A percentile compares a stretch with the other conserved stretches of the same genome.
Evolutionary conservation across 495 filamentous ascomycete genomes (phyloP).

Genomic region (Aspergillus sclerotioniger): DNA sequence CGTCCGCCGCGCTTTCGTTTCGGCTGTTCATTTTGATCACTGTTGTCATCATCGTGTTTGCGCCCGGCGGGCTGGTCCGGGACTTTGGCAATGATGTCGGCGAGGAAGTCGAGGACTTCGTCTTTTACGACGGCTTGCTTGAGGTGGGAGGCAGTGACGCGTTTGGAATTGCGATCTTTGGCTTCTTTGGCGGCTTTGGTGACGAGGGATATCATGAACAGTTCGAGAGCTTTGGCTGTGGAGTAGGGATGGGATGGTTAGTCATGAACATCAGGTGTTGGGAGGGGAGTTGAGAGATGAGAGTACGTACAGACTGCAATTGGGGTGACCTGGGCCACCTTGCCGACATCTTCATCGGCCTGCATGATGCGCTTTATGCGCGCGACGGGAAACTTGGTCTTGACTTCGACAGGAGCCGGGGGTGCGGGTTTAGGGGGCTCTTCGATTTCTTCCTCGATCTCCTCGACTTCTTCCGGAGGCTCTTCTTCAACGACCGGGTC

Average conservation of each 20-base stretch:
- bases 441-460: slow-evolving; percentile 27
- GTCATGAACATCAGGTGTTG: slow-evolving; percentile 16
- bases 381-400: slow-evolving; percentile 95
- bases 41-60: slow-evolving; percentile 53
- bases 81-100: slow-evolving; percentile 86
- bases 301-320: slow-evolving; percentile 79
- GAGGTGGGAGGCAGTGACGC: slow-evolving; percentile 84
- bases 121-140: slow-evolving; percentile 84
- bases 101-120: slow-evolving; percentile 88
- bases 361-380: slow-evolving; percentile 99
- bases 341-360: slow-evolving; percentile 97
- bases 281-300: not conserved
- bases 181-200: slow-evolving; percentile 82
- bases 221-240: slow-evolving; percentile 80
- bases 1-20: slow-evolving; percentile 46
- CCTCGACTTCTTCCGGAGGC: slow-evolving; percentile 11
- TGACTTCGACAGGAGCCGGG: slow-evolving; percentile 63
- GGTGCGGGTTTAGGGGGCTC: slow-evolving; percentile 17
- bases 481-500: slow-evolving; percentile 32
- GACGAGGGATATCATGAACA: slow-evolving; percentile 95
- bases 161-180: slow-evolving; percentile 75
- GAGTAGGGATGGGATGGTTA: slow-evolving; percentile 3
- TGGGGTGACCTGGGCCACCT: slow-evolving; percentile 95
- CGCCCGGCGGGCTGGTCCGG: slow-evolving; percentile 64
- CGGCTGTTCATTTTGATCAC: slow-evolving; percentile 52